Conservation (phyloP, 2,329 filamentous ascomycete genomes). For the Helminthosporium solani region DNA sequence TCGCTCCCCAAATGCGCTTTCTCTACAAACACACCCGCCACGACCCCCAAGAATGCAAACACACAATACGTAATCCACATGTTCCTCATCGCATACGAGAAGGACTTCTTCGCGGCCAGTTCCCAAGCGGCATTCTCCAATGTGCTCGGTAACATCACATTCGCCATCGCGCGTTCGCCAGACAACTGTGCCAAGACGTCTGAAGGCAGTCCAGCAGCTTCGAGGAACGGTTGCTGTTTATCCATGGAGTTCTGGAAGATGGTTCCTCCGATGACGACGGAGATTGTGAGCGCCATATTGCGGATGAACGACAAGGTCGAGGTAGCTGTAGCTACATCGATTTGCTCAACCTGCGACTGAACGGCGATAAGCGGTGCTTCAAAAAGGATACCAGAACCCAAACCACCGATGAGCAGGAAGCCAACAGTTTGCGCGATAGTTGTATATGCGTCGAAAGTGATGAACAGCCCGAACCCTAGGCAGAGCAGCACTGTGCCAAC, state of each 20-base stretch:
- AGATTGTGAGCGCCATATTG: conserved; percentile 49
- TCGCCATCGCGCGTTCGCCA: conserved; percentile 61
- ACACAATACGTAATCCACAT: conserved; percentile 53
- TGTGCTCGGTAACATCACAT: conserved; percentile 55
- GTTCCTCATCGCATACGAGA: conserved; percentile 46
- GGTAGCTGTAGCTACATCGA: conserved; percentile 54
- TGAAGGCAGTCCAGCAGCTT: conserved; percentile 50
- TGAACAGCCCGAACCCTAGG: conserved; percentile 39
- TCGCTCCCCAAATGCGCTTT: conserved; percentile 44
- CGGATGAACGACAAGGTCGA: conserved; percentile 53
- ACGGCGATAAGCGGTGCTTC: conserved; percentile 58
- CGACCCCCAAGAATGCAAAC: conserved; percentile 41
- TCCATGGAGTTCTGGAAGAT: conserved; percentile 63
- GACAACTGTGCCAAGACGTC: conserved; percentile 53
- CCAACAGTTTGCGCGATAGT: conserved; percentile 44
- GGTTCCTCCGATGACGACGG: conserved; percentile 52
- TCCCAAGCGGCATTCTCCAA: conserved; percentile 51
- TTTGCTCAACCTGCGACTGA: conserved; percentile 54
- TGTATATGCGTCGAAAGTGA: conserved; percentile 30
- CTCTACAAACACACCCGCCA: conserved; percentile 42
- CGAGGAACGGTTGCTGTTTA: conserved; percentile 50
- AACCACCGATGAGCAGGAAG: conserved; percentile 53
- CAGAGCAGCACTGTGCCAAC: conserved; percentile 33
- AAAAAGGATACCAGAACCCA: conserved; percentile 56
- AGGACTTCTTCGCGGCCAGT: conserved; percentile 44